Base-by-base conservation (phyloP, 2,329 filamentous ascomycete genomes). In the Tolypocladium nubicola region DNA sequence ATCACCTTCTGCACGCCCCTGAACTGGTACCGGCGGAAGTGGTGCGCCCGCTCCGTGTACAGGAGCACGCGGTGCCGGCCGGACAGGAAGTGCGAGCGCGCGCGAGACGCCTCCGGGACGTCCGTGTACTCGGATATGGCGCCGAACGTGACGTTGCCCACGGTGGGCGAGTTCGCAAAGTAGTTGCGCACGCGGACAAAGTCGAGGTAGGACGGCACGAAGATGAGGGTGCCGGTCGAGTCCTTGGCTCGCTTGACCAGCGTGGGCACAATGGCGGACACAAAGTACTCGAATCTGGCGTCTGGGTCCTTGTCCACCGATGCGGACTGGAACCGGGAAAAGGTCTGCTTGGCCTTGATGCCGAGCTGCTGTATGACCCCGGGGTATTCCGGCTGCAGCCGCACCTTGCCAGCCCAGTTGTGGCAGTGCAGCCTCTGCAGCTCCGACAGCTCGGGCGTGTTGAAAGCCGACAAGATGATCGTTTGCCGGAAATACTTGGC, bases 1-100 rank as follows among this genome's bases (percentile, higher is more conserved):
- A 97, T 80, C n/a, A 97, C 82, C 45, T 86, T 80, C 70, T 86
- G 86, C 16, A 94, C 90, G 26, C 94, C 94, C 40, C 84, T 82
- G 56, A 99, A 79, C 63, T 83, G 82, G 68, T 94, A 91, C n/a
- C 94, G 82, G 54, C 90, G 85, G 78, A 97, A 97, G 72, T 99
- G 94, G 73, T 99, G 94, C n/a, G 92, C 89, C 59, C 94, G 86
- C 70, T 96, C 93, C 2, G 92, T 95, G 74, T 97, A 99, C 19
- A 99, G 77, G 43, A 99, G 74, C 21, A 97, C 81, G 23, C 84
- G 84, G 68, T 97, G 89, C 19, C 91, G 81, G 6, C 92, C 94
- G 43, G 78, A 88, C 62, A 90, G 76, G 73, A 99, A 97, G 69
- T 97, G 89, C 14, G 89, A 92, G 30, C 93, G 81, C 10, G 93